Base-by-base conservation (phyloP, 768 basidiomycete genomes). In the Leccinum truebloodii region DNA sequence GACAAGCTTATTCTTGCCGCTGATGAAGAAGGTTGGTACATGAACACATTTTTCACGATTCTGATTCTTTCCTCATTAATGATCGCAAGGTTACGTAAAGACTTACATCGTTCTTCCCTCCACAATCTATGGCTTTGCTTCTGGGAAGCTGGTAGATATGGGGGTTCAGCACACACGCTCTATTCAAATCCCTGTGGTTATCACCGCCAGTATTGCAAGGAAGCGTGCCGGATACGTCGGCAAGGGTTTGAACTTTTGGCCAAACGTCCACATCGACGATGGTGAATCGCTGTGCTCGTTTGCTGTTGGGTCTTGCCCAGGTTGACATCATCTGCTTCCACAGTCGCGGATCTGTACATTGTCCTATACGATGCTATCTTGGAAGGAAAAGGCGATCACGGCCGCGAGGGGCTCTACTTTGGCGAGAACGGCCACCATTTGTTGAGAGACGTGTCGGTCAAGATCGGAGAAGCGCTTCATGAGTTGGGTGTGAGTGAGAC, bases 61-160 rank as follows among this genome's bases (percentile, higher is more conserved):
- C 10, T 46, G 2, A 8, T 6, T n/a, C 12, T 41, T 28, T 35
- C 39, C 52, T 59, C 3, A 70, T n/a, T 0, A 9, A 30, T 30
- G 30, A 30, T 30, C 22, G 20, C 32, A 37, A 69, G 69, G 69
- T 9, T 70, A 70, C 22, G 58, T 59, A n/a, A 64, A 60, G 46
- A 51, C 67, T 1, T 65, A 86, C 69, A 79, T 87, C 6, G 69
- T 86, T 18, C 64, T 81, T 10, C 86, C 86, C 1, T 71, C 77
- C 4, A 88, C 83, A 0, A 85, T 92, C 52, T 92, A 82, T 60
- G 86, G 85, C 37, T 70, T 84, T 22, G 81, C 85, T 2, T 71
- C 70, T 1, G 80, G 80, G 5, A 71, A 70, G 16, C 72, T 90
- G 41, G 80, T 83, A 26, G 80, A 85, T 28, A 62, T 75, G 18